Percentiles rank a stretch among this genome's conserved stretches.
Evolutionary conservation across 495 filamentous ascomycete species (phyloP).

Genomic region (Penicillium soppii): DNA sequence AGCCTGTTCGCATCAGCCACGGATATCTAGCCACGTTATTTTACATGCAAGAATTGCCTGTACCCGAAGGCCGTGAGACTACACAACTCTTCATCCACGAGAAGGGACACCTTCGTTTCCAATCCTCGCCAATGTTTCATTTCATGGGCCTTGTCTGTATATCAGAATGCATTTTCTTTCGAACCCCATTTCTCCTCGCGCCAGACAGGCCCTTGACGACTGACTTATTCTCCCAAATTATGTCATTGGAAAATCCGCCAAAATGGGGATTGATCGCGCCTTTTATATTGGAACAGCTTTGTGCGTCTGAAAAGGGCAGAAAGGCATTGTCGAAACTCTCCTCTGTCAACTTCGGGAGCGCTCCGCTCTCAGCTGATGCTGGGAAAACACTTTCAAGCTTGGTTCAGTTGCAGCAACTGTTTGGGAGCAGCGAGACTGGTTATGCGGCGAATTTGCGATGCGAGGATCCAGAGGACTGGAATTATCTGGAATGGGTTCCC

Average conservation of each 20-base stretch:
- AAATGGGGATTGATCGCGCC: background rate
- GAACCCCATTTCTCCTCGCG: conserved; percentile 7
- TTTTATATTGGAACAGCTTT: conserved; percentile 3
- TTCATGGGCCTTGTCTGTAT: conserved; percentile 9
- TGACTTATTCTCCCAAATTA: conserved; percentile 1
- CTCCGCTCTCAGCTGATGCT: background rate
- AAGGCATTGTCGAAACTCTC: background rate
- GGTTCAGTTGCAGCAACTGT: conserved; percentile 1
- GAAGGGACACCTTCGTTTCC: background rate
- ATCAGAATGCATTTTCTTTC: conserved; percentile 8
- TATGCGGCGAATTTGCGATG: background rate
- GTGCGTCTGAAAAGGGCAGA: background rate
- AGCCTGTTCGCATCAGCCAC: conserved; percentile 46
- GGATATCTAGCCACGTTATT: conserved; percentile 46
- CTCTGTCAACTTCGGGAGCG: background rate
- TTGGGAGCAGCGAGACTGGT: conserved; percentile 10
- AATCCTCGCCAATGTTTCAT: conserved; percentile 9
- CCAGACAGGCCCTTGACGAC: conserved; percentile 9
- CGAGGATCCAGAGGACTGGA: conserved; percentile 40
- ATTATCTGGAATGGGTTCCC: conserved; percentile 48
- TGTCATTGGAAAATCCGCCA: background rate
- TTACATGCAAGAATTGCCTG: conserved; percentile 24
- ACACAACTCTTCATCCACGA: background rate
- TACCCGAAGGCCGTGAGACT: conserved; percentile 11
- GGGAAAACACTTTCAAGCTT: background rate